phyloP scores from a whole-genome alignment of 2,329 filamentous ascomycete species.

The Paraphaeosphaeria sporulosa region DNA sequence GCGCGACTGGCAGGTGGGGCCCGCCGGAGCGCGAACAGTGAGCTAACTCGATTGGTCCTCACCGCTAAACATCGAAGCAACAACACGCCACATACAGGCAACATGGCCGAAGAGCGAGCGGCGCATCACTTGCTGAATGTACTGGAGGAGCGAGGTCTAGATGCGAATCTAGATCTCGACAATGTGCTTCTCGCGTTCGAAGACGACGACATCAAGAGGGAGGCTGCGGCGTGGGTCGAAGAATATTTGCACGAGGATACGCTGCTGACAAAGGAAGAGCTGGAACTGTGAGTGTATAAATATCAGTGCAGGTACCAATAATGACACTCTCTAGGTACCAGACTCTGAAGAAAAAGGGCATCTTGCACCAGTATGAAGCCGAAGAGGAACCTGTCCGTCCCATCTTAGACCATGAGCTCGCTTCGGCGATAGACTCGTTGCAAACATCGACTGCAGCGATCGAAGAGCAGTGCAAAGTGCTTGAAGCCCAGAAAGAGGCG shows the following conservation, averaged over 20 bases:
- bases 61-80: constrained; percentile 35
- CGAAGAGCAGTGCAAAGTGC: constrained; percentile 67
- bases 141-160: constrained; percentile 54
- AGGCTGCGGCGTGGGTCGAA: constrained; percentile 55
- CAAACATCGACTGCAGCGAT: constrained; percentile 70
- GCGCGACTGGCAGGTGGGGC: constrained; percentile 30
- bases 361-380: constrained; percentile 40
- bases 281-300: constrained; percentile 51
- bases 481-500: constrained; percentile 69
- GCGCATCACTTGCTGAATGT: constrained; percentile 54
- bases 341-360: constrained; percentile 41
- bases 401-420: constrained; percentile 67
- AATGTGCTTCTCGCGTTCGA: constrained; percentile 59
- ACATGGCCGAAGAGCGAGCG: constrained; percentile 46
- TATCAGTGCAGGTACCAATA: neutral
- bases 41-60: constrained; percentile 28
- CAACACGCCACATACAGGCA: constrained; percentile 17
- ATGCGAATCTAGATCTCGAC: constrained; percentile 50
- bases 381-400: constrained; percentile 50
- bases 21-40: constrained; percentile 23
- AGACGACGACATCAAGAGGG: constrained; percentile 49
- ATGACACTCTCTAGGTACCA: constrained; percentile 38
- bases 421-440: constrained; percentile 69
- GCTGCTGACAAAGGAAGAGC: constrained; percentile 58
- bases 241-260: constrained; percentile 57